These are phyloP conservation scores for Thalia dealbata DNA, from an alignment of 176 grass and related monocot species.

Conservation along the genomic window DNA sequence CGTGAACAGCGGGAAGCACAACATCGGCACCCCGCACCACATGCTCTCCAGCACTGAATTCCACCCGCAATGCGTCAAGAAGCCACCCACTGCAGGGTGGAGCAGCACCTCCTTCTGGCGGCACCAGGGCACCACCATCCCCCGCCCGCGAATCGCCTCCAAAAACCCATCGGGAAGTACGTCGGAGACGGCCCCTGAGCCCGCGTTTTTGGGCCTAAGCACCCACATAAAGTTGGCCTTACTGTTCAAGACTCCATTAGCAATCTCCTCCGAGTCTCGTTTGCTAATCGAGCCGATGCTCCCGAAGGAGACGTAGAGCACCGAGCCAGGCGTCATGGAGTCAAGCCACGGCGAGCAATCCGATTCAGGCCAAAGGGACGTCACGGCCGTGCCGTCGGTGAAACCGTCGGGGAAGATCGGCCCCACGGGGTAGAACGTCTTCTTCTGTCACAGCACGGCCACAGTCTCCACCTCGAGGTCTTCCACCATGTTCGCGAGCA, in stretches of 20 bases:
- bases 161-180: constrained; percentile 40
- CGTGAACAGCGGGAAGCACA: constrained; percentile 68
- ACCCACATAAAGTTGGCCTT: constrained; percentile 55
- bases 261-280: constrained; percentile 45
- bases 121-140: constrained; percentile 62
- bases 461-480: constrained; percentile 55
- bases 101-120: constrained; percentile 57
- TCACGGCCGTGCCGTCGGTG: constrained; percentile 7
- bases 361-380: constrained; percentile 56
- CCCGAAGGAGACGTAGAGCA: constrained; percentile 75
- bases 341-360: constrained; percentile 53
- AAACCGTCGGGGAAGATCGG: constrained; percentile 14
- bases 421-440: constrained; percentile 53
- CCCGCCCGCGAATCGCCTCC: constrained; percentile 10
- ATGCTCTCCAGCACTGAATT: constrained; percentile 61
- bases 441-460: constrained; percentile 31
- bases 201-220: constrained; percentile 40
- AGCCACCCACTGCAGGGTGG: constrained; percentile 32
- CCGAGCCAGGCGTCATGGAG: constrained; percentile 28
- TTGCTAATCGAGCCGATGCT: constrained; percentile 50
- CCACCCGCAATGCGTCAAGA: constrained; percentile 77
- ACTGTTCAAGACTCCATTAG: constrained; percentile 42
- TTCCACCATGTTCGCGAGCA: constrained; percentile 62
- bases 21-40: constrained; percentile 53
- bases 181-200: constrained; percentile 39